Evolutionary conservation across 73 alveolate species (phyloP).

Genomic region (Stentor coeruleus): DNA sequence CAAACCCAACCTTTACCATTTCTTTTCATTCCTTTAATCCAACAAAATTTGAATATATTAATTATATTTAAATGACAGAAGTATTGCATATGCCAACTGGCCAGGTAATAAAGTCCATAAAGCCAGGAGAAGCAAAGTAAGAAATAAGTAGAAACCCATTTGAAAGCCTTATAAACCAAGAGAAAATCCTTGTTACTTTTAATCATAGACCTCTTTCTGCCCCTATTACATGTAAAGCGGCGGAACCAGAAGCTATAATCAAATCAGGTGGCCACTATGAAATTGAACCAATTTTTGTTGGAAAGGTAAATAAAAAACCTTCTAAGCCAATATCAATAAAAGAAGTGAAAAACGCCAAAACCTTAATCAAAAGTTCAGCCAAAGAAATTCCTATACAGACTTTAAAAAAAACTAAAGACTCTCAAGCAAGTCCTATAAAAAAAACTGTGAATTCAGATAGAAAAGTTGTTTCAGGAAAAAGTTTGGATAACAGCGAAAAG

Average conservation of each 20-base stretch:
- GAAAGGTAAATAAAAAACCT: neutral
- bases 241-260: slow-evolving; percentile 7
- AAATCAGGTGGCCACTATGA: neutral
- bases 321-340: neutral
- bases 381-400: neutral
- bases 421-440: neutral
- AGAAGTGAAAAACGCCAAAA: no score
- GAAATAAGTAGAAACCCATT: neutral
- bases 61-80: neutral
- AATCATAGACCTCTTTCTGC: neutral
- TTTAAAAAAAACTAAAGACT: neutral
- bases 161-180: neutral
- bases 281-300: neutral
- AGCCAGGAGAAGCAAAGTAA: neutral
- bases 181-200: neutral
- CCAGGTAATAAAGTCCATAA: neutral
- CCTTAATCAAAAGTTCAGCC: neutral
- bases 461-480: neutral
- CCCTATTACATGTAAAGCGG: neutral
- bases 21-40: no score
- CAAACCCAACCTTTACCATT: no score
- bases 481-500: neutral
- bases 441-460: neutral
- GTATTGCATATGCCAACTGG: neutral
- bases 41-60: no score